Evolutionary conservation across 768 basidiomycete species (phyloP).

Genomic region (Pleurotus tuoliensis): DNA sequence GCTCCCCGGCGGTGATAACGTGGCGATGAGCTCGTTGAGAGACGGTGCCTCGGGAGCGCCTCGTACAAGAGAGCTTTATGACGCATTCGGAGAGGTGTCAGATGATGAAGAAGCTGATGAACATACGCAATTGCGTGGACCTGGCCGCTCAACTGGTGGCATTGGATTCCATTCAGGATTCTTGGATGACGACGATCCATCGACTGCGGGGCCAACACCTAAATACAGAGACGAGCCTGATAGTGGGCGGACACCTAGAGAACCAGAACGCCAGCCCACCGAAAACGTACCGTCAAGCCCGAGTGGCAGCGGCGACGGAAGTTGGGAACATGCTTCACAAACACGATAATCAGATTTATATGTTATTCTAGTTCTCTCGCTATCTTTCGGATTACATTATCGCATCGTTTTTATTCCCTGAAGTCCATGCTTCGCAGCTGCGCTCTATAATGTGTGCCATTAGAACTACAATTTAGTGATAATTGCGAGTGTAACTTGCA

Average conservation of each 20-base stretch:
- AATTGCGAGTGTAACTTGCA: too few relatives aligned
- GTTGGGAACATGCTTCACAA: conserved; percentile 68
- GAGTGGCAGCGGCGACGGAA: conserved; percentile 56
- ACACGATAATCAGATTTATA: conserved; percentile 9
- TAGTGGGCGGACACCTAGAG: conserved; percentile 14
- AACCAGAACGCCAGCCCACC: conserved; percentile 8
- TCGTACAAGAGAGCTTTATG: conserved; percentile 87
- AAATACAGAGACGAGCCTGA: conserved; percentile 58
- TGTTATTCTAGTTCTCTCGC: neutral
- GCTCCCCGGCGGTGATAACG: conserved; percentile 59
- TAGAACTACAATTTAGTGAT: neutral
- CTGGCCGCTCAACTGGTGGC: conserved; percentile 15
- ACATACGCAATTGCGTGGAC: conserved; percentile 52
- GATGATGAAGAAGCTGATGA: conserved; percentile 82
- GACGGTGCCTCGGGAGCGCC: conserved; percentile 33
- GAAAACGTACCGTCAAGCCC: conserved; percentile 27
- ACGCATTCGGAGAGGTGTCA: conserved; percentile 90
- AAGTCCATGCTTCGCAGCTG: neutral
- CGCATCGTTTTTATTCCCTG: neutral
- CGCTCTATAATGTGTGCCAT: neutral
- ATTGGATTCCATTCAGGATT: conserved; percentile 75
- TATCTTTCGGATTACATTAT: neutral
- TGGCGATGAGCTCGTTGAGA: conserved; percentile 70
- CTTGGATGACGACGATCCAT: conserved; percentile 71
- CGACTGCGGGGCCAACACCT: conserved; percentile 26